Evolutionary conservation across 2,329 filamentous ascomycete species (phyloP).

Genomic region (Aphanocladium album): DNA sequence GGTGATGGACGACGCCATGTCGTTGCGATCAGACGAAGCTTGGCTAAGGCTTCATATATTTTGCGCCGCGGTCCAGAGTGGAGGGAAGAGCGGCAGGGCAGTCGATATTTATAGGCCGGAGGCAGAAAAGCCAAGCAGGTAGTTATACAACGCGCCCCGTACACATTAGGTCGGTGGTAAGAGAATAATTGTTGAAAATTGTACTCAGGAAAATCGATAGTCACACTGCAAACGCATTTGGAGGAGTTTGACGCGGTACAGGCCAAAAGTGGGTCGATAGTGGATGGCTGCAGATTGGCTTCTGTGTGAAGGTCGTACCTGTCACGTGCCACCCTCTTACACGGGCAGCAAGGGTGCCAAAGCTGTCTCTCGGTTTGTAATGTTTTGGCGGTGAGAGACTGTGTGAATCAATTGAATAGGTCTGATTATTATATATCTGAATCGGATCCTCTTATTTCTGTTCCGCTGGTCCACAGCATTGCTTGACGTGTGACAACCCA

Average conservation of each 20-base stretch:
- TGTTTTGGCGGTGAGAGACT: background rate
- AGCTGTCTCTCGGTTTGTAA: background rate
- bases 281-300: constrained; percentile 2
- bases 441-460: background rate
- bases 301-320: background rate
- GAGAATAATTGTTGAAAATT: background rate
- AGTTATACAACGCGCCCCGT: background rate
- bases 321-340: constrained; percentile 9
- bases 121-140: background rate
- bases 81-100: background rate
- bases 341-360: background rate
- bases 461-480: background rate
- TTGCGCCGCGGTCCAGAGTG: background rate
- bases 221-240: constrained; percentile 4
- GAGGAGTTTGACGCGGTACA: constrained; percentile 15
- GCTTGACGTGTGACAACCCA: background rate
- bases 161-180: constrained; percentile 7
- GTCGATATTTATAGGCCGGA: background rate
- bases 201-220: background rate
- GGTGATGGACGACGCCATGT: constrained; percentile 35
- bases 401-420: background rate
- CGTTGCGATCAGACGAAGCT: constrained; percentile 6
- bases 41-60: background rate
- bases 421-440: background rate
- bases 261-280: constrained; percentile 7